Evolutionary conservation across 2,329 filamentous ascomycete species (phyloP), one percentile per base, ranked within the genome.

Genomic region (Penicillium sp.): DNA sequence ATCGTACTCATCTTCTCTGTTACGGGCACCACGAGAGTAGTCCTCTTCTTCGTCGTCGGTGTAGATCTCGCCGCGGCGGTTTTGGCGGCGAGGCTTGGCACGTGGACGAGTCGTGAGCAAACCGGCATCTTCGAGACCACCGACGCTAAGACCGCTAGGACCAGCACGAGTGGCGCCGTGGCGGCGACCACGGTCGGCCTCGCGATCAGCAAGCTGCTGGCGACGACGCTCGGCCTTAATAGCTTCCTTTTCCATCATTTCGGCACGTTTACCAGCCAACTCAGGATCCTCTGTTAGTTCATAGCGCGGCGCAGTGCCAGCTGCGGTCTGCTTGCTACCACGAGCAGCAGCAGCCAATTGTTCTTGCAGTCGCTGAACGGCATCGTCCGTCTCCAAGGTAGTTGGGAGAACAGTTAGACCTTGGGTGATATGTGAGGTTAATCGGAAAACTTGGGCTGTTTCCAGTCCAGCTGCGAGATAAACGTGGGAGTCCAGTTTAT

Each of bases 1-100:
- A 69, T 93, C 89, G 67, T 92, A 92, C 66, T 92, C 87, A 74
- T 95, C 88, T 72, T 92, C 85, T 70, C 89, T 87, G 74, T 72
- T 78, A 24, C 76, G 72, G 4, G 74, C 71, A 40, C 77, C 72
- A 26, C 76, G 73, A 29, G 73, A 70, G 54, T 75, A 78, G 9
- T 79, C 78, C 48, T 79, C 77, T 61, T 80, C 79, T 61, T 80
- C 79, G 29, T 79, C 77, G 53, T 80, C 77, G 1, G 74, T 77
- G 60, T 79, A 78, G 54, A 79, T 77, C 57, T 80, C 78, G 24
- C 78, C 78, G 34, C 75, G 75, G 38, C 77, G 73, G 58, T 78
- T 78, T 13, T 72, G 63, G 45, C 69, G 73, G 48, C 73, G 72
- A 39, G 70, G 66, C 58, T 73, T 74, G 51, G 67, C 68, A 29